phyloP scores from a whole-genome alignment of 2,329 filamentous ascomycete species.

The Aspergillus sclerotialis region DNA sequence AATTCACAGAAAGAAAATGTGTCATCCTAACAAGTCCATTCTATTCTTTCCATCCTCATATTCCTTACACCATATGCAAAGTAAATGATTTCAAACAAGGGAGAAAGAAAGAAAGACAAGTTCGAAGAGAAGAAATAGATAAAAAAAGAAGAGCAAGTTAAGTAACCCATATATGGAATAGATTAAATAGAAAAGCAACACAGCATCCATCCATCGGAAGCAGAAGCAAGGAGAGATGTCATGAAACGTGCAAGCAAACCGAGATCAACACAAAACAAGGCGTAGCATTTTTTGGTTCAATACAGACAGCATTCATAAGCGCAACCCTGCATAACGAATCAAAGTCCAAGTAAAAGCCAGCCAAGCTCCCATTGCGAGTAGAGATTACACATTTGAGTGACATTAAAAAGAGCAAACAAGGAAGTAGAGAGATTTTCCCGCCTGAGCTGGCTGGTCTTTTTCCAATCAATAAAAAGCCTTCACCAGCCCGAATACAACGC shows the following conservation, averaged over 20 bases:
- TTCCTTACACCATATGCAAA: too few species aligned
- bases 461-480: constrained; percentile 19
- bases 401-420: constrained; percentile 12
- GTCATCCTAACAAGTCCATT: too few species aligned
- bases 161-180: too few species aligned
- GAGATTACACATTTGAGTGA: constrained; percentile 34
- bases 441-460: constrained; percentile 11
- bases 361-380: constrained; percentile 34
- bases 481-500: constrained; percentile 20
- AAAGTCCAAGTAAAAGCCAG: constrained; percentile 22
- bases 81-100: too few species aligned
- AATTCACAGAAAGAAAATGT: too few species aligned
- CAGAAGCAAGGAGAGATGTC: constrained; percentile 11
- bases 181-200: constrained; percentile 12
- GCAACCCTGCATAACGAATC: constrained; percentile 18
- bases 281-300: constrained; percentile 27
- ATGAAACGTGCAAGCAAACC: constrained; percentile 10
- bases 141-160: constrained; percentile 16
- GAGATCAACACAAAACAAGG: constrained; percentile 12
- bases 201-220: too few species aligned
- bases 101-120: too few species aligned
- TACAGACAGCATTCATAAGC: constrained; percentile 23
- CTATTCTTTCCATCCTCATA: too few species aligned
- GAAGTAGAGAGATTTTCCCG: constrained; percentile 9
- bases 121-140: constrained; percentile 12